Base-by-base conservation (phyloP, 148 eudicot species). In the Vaccinium corymbosum region DNA sequence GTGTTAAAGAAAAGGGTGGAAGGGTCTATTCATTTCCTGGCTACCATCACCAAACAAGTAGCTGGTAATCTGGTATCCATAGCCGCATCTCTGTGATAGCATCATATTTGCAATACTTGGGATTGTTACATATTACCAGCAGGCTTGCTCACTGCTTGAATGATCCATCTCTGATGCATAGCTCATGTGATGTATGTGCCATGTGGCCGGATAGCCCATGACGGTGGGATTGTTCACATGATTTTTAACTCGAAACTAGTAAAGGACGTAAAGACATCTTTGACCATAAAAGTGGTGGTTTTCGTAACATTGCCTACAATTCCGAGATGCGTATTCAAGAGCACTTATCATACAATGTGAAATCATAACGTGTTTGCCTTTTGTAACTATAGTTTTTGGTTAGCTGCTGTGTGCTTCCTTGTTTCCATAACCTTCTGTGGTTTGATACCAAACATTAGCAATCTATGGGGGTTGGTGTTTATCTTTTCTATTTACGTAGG, bases 401-500 rank as follows among this genome's bases (percentile, higher is more conserved):
- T 57, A 42, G 55, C 15, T 73, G 3, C n/a, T 3, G 38, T 78
- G 51, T 50, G 64, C 48, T 38, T 73, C n/a, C 35, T 70, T 51
- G 29, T 72, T 29, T 16, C n/a, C 77, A 16, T 73, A 3, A 27
- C 81, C 48, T 56, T 71, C 14, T 84, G 29, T 9, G 22, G 12
- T 22, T 57, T 79, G 38, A 53, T 27, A 55, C 66, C 81, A 55
- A 15, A 16, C 1, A 76, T 16, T 51, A 38, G 11, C 35, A 32
- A 61, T 64, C 73, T 85, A 16, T 64, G 9, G 20, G 56, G 38
- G n/a, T 48, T 29, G 57, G 6, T 20, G 50, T 35, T 61, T 25
- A 35, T 46, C 22, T 68, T 78, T 48, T 51, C 35, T 78, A 17
- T 35, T 70, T 89, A 79, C 75, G 2, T 86, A 97, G 99, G 96